Conservation (phyloP, 805 yeast species). For the Metschnikowia aberdeeniae region DNA sequence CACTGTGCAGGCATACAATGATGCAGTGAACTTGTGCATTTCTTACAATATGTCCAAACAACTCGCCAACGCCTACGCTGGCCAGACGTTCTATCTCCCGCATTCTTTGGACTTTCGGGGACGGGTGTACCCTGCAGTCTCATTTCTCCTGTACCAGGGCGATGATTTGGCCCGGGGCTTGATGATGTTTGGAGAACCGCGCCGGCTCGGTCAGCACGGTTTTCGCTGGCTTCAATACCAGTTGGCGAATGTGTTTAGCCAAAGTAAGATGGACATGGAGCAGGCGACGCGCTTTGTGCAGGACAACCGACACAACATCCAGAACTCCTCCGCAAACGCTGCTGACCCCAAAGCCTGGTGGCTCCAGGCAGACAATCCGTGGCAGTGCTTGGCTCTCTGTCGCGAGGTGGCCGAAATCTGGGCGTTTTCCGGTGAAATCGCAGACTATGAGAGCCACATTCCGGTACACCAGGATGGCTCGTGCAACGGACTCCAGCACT, state of each 20-base stretch:
- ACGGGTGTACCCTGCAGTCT: conserved; percentile 37
- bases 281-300: conserved; percentile 28
- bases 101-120: conserved; percentile 41
- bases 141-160: conserved; percentile 31
- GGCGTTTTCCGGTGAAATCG: conserved; percentile 13
- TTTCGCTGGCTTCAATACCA: conserved; percentile 38
- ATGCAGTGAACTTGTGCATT: conserved; percentile 2
- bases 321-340: conserved; percentile 29
- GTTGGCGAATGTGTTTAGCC: conserved; percentile 31
- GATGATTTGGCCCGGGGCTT: conserved; percentile 33
- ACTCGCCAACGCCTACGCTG: conserved; percentile 26
- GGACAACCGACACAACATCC: conserved; percentile 18
- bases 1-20: background rate
- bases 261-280: conserved; percentile 23
- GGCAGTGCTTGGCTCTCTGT: conserved; percentile 37
- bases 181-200: conserved; percentile 36
- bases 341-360: conserved; percentile 28
- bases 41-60: conserved; percentile 18
- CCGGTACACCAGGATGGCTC: conserved; percentile 44
- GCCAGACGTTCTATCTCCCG: conserved; percentile 36
- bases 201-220: conserved; percentile 34
- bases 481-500: conserved; percentile 45
- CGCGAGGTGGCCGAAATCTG: conserved; percentile 25
- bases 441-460: conserved; percentile 25
- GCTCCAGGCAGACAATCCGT: conserved; percentile 36